Base-by-base conservation (phyloP, 345 rosid genomes). In the Linum trigynum region DNA sequence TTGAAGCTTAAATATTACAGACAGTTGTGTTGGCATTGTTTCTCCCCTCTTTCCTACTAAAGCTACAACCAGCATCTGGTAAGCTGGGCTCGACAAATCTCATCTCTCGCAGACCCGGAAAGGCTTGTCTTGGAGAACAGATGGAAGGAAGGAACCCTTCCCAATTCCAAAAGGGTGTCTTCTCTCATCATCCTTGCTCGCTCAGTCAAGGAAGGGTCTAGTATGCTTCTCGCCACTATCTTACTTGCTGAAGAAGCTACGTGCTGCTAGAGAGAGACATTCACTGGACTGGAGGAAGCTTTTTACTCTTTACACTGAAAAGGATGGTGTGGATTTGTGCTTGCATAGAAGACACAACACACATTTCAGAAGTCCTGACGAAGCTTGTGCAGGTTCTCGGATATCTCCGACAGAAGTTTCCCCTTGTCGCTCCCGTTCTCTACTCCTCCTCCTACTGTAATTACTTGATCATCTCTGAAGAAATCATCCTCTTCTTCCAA, bases 301-400 rank as follows among this genome's bases (percentile, higher is more conserved):
- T 23, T 0, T 23, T 23, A 11, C 16, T 55, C 58, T 55, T 55
- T 5, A 11, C 16, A 11, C 16, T 55, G 4, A 14, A 55, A 14
- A 55, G 32, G 36, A 45, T 9, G 82, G 76, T 67, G 75, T 67
- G 75, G 79, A 65, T 55, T 70, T 68, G 62, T 23, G 32, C n/a
- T 23, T 23, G 32, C 32, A 23, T 23, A 23, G 1, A 23, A 23
- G 1, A 23, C 32, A 23, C 32, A 23, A 23, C 0, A 23, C 32
- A 23, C 32, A 23, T 23, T 23, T 23, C 32, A 23, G 32, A 23
- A 23, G 32, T 23, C 32, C 32, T 77, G 72, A 57, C 76, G 75
- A 75, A 85, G 77, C 72, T 74, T 69, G 16, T 76, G 78, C 51
- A 79, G 73, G 72, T 77, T 72, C n/a, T 75, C 80, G 60, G 80